phyloP scores from a whole-genome alignment of 495 filamentous ascomycete species.

The Hypoxylon perforatum region DNA sequence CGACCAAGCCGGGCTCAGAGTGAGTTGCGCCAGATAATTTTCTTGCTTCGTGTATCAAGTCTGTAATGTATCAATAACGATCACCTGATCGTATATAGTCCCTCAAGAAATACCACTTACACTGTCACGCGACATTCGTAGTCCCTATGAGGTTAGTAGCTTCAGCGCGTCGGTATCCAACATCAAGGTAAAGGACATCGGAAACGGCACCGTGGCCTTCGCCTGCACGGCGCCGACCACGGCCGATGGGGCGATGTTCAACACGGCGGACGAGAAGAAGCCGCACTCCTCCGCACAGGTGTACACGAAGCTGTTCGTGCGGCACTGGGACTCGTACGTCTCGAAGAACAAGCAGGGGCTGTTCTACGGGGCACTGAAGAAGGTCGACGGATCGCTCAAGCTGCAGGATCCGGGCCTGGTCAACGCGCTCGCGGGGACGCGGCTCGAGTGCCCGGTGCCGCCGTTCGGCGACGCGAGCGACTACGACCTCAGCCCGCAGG shows the following conservation, averaged over 20 bases:
- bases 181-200: slow-evolving; percentile 73
- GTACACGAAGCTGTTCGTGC: slow-evolving; percentile 76
- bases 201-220: slow-evolving; percentile 73
- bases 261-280: slow-evolving; percentile 65
- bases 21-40: slow-evolving; percentile 31
- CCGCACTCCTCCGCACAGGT: slow-evolving; percentile 69
- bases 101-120: slow-evolving; percentile 4
- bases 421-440: slow-evolving; percentile 68
- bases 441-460: slow-evolving; percentile 69
- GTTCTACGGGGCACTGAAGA: slow-evolving; percentile 75
- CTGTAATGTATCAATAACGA: too few species aligned
- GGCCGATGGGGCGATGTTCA: slow-evolving; percentile 70
- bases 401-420: slow-evolving; percentile 55
- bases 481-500: slow-evolving; percentile 65
- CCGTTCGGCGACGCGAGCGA: slow-evolving; percentile 66
- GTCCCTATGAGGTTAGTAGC: slow-evolving; percentile 68
- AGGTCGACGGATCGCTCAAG: slow-evolving; percentile 50
- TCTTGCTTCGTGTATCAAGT: too few species aligned
- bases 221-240: slow-evolving; percentile 72
- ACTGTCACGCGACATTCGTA: slow-evolving; percentile 37
- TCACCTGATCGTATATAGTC: too few species aligned
- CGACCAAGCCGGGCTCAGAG: slow-evolving; percentile 61
- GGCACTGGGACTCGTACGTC: slow-evolving; percentile 81
- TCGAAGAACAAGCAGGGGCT: slow-evolving; percentile 76
- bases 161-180: slow-evolving; percentile 78